These are phyloP conservation scores for Canariomyces notabilis DNA, from an alignment of 2,329 filamentous ascomycete species.

Conservation along the genomic window DNA sequence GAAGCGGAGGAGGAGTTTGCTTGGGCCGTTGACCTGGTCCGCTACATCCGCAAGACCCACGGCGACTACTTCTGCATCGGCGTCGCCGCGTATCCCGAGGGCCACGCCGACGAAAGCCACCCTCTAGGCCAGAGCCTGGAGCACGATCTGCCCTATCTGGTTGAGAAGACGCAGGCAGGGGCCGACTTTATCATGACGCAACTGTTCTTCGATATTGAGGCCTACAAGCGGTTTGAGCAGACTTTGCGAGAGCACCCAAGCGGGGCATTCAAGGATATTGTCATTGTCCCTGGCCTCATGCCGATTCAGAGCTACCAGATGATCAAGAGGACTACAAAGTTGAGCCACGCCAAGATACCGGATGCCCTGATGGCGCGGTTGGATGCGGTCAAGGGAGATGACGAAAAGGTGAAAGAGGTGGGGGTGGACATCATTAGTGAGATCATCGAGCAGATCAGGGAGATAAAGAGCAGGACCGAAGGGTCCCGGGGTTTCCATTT, in stretches of 20 bases:
- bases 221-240: slow-evolving; percentile 75
- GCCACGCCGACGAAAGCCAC: slow-evolving; percentile 85
- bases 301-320: slow-evolving; percentile 97
- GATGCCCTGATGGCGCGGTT: slow-evolving; percentile 63
- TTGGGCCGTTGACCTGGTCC: slow-evolving; percentile 84
- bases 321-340: slow-evolving; percentile 85
- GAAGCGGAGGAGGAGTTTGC: slow-evolving; percentile 74
- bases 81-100: slow-evolving; percentile 91
- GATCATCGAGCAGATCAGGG: slow-evolving; percentile 71
- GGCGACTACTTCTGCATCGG: slow-evolving; percentile 96
- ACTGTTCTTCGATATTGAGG: slow-evolving; percentile 85
- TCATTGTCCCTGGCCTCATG: slow-evolving; percentile 93
- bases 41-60: slow-evolving; percentile 78
- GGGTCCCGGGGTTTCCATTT: slow-evolving; percentile 84
- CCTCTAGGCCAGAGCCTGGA: slow-evolving; percentile 65
- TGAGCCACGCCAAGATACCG: slow-evolving; percentile 84
- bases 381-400: slow-evolving; percentile 69
- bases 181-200: slow-evolving; percentile 99
- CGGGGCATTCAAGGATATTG: slow-evolving; percentile 77
- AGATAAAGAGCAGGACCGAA: slow-evolving; percentile 50
- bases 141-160: slow-evolving; percentile 78
- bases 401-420: slow-evolving; percentile 73
- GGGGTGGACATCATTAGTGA: slow-evolving; percentile 81
- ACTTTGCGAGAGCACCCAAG: slow-evolving; percentile 74
- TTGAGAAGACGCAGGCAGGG: slow-evolving; percentile 86